These are phyloP conservation scores for Dipteronia dyeriana DNA, from an alignment of 345 rosid genomes.

Conservation along the genomic window DNA sequence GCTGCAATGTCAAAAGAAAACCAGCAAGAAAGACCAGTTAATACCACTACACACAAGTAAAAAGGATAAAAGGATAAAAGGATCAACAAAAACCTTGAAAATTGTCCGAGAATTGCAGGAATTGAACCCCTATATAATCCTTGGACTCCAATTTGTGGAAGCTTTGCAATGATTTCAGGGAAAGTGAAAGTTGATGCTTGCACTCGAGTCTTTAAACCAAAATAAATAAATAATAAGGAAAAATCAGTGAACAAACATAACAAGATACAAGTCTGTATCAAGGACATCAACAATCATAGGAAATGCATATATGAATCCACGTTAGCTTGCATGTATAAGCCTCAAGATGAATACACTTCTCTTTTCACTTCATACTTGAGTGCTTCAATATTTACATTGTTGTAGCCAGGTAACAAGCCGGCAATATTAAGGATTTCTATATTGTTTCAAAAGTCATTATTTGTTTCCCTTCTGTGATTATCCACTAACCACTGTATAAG, in stretches of 20 bases:
- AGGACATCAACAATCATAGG: not conserved
- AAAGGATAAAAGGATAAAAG: not conserved
- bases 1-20: conserved; percentile 42
- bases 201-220: conserved; percentile 73
- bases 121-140: conserved; percentile 93
- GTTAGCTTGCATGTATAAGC: not conserved
- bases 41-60: conserved; percentile 8
- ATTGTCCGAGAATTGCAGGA: conserved; percentile 96
- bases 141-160: conserved; percentile 85
- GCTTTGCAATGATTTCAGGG: conserved; percentile 81
- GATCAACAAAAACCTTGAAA: conserved; percentile 69
- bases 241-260: not conserved
- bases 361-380: not conserved
- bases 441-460: not conserved
- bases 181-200: conserved; percentile 90
- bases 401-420: not conserved
- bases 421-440: not conserved
- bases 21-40: conserved; percentile 12
- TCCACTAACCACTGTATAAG: not conserved
- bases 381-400: not conserved
- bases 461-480: not conserved
- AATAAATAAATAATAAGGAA: conserved; percentile 23
- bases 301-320: not conserved
- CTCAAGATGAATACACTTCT: not conserved
- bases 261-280: not conserved